Percentiles rank a stretch among this genome's conserved stretches.
Conservation (phyloP, 192 early-diverging fungal genomes). For the Funneliformis geosporum region DNA sequence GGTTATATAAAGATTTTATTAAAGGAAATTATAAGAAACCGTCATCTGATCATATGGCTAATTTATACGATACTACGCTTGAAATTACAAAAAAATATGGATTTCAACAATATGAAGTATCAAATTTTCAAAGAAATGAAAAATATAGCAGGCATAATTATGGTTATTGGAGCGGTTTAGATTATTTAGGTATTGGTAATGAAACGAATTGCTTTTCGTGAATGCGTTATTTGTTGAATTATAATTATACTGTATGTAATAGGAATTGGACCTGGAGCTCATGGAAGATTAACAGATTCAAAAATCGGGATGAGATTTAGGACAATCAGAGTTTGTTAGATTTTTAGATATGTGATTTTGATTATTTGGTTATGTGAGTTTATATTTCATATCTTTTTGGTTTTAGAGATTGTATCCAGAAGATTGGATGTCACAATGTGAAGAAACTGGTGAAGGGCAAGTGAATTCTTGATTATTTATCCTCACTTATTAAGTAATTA, state of each 20-base stretch:
- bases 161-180: slow-evolving; percentile 58
- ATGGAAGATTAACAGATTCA: slow-evolving; percentile 48
- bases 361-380: neutral
- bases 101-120: slow-evolving; percentile 61
- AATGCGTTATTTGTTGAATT: neutral
- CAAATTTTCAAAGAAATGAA: slow-evolving; percentile 47
- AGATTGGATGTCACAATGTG: slow-evolving; percentile 52
- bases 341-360: neutral
- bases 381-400: neutral
- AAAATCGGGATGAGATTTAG: slow-evolving; percentile 32
- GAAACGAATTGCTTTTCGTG: too few species aligned
- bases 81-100: slow-evolving; percentile 43
- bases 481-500: neutral
- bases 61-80: slow-evolving; percentile 55
- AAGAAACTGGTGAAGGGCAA: slow-evolving; percentile 50
- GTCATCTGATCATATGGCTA: slow-evolving; percentile 42
- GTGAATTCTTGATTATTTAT: neutral
- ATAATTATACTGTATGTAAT: neutral
- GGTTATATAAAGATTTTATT: slow-evolving; percentile 42
- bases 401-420: slow-evolving; percentile 54
- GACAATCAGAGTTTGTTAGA: slow-evolving; percentile 48
- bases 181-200: slow-evolving; percentile 56
- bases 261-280: slow-evolving; percentile 59
- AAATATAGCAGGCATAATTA: slow-evolving; percentile 55
- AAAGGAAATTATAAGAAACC: slow-evolving; percentile 41